Base-by-base conservation (phyloP, 23 red algal genomes). In the Cyanidiococcus yangmingshanensis region DNA sequence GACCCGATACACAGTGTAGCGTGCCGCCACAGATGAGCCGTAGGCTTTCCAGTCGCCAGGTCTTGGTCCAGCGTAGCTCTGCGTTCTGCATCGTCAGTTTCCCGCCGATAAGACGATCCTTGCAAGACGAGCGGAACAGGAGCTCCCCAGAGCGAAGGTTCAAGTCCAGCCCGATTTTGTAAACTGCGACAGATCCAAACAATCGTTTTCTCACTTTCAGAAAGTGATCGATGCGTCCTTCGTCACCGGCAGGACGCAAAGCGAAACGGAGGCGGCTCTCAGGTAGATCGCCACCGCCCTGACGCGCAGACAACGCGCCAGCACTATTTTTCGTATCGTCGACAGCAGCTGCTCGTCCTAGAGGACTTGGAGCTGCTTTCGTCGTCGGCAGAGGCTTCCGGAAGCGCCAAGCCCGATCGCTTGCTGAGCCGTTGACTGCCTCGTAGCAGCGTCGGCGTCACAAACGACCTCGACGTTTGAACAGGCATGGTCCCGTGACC, bases 201-300 rank as follows among this genome's bases (percentile, higher is more conserved):
- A 71, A 30, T 30, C 63, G 63, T 30, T 71, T 71, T 25, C 63
- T 12, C 63, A 71, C 21, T 35, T 71, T 71, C n/a, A 71, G n/a
- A 29, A 17, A 35, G 63, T 71, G 63, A 29, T 71, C 63, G 16
- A 71, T 29, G 27, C 63, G 63, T 25, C 63, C 63, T 12, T 71
- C 12, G 3, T 25, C 63, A 71, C 63, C 63, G 27, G 63, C 63
- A 7, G n/a, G 16, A 35, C 63, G 63, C 15, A 71, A 17, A 29
- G 32, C 12, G 27, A 71, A 71, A 30, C 27, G 63, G 16, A 29
- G 63, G 15, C 63, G 63, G 12, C 27, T 7, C 15, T 7, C n/a
- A 17, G 63, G 27, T 54, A 7, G 45, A 54, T 21, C 21, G 45
- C n/a, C n/a, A n/a, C n/a, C n/a, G n/a, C n/a, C n/a, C n/a, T n/a